Evolutionary conservation across 2,329 filamentous ascomycete species (phyloP).

Genomic region (Ceratocystis colombiana): DNA sequence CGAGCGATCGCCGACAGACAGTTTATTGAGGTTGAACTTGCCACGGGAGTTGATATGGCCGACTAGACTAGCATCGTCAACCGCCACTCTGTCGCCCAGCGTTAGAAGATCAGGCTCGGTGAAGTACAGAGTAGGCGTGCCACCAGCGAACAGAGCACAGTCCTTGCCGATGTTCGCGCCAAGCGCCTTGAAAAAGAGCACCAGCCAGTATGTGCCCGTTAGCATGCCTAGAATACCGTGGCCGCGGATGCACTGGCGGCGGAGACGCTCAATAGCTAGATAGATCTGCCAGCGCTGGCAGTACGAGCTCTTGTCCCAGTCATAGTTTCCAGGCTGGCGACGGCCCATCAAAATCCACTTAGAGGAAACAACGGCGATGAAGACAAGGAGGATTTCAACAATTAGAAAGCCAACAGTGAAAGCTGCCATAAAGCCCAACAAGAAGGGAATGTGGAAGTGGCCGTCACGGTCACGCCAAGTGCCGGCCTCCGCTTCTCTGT

Average conservation of each 20-base stretch:
- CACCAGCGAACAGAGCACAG: conserved; percentile 46
- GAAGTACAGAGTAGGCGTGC: conserved; percentile 43
- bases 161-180: conserved; percentile 46
- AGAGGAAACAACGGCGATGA: conserved; percentile 35
- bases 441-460: conserved; percentile 32
- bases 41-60: conserved; percentile 48
- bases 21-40: conserved; percentile 45
- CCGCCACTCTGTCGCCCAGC: conserved; percentile 43
- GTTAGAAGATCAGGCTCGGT: conserved; percentile 49
- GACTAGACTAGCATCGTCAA: conserved; percentile 48
- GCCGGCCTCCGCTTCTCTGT: conserved; percentile 28
- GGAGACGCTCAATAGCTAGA: conserved; percentile 42
- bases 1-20: conserved; percentile 42
- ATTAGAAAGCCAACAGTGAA: conserved; percentile 38
- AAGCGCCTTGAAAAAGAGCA: conserved; percentile 44
- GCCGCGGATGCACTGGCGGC: conserved; percentile 41
- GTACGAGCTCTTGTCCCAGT: conserved; percentile 48
- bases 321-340: conserved; percentile 43
- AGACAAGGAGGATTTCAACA: conserved; percentile 36
- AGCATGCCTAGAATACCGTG: conserved; percentile 44
- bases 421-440: conserved; percentile 36
- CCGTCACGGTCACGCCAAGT: conserved; percentile 20
- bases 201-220: conserved; percentile 44
- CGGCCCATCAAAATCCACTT: conserved; percentile 46
- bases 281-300: conserved; percentile 50